Percentiles rank a stretch among this genome's conserved stretches.
Conservation (phyloP, 345 rosid genomes). For the Linum trigynum region DNA sequence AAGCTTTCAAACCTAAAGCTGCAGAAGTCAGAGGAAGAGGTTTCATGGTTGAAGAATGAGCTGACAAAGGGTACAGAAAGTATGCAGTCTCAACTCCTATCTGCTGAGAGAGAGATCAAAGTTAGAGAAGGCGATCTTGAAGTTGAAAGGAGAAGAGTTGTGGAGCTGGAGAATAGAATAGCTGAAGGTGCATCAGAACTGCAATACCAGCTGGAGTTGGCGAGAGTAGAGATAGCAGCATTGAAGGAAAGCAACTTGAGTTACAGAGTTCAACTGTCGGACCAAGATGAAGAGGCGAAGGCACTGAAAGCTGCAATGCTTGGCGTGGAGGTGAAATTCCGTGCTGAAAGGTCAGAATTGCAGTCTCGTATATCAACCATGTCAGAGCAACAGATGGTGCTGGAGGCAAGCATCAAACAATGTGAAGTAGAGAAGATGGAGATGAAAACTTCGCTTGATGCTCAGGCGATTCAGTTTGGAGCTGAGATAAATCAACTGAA, state of each 20-base stretch:
- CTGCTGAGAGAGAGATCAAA: constrained; percentile 15
- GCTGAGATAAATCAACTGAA: constrained; percentile 30
- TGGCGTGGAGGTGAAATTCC: constrained; percentile 58
- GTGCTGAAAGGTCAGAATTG: constrained; percentile 51
- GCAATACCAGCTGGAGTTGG: constrained; percentile 39
- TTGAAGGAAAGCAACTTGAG: constrained; percentile 45
- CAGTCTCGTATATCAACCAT: constrained; percentile 52
- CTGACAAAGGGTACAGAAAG: constrained; percentile 32
- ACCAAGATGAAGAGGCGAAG: constrained; percentile 58
- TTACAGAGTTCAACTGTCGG: constrained; percentile 52
- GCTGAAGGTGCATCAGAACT: constrained; percentile 31
- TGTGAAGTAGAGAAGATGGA: constrained; percentile 36
- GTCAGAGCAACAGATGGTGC: constrained; percentile 28
- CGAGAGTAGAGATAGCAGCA: constrained; percentile 43
- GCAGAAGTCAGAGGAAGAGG: constrained; percentile 42
- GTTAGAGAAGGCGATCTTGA: constrained; percentile 21
- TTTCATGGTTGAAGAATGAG: constrained; percentile 40
- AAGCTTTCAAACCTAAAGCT: constrained; percentile 40
- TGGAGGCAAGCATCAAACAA: constrained; percentile 48
- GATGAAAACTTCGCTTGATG: constrained; percentile 5
- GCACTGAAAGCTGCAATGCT: constrained; percentile 45
- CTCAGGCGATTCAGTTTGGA: constrained; percentile 26
- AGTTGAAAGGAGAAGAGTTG: constrained; percentile 8
- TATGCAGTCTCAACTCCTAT: constrained; percentile 25
- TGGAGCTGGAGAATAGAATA: constrained; percentile 37